Evolutionary conservation across 345 rosid genomes (phyloP).

Genomic region (Linum tenue): DNA sequence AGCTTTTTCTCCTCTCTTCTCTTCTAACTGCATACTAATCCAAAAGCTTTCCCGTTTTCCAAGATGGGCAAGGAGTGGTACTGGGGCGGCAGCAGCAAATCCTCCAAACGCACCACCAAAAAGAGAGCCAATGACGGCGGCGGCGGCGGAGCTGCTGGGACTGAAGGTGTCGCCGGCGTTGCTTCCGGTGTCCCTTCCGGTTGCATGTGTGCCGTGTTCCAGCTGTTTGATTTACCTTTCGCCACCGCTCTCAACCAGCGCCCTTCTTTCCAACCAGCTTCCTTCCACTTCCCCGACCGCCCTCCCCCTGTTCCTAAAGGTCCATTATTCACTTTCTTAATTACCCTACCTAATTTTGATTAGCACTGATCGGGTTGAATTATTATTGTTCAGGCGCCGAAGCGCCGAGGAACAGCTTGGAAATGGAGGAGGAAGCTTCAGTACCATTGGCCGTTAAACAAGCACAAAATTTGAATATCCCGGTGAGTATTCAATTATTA

Average conservation of each 20-base stretch:
- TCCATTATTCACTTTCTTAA: constrained; percentile 9
- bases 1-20: constrained; percentile 29
- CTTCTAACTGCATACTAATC: constrained; percentile 22
- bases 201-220: constrained; percentile 74
- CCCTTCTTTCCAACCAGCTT: constrained; percentile 26
- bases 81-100: constrained; percentile 31
- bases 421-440: background rate
- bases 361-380: background rate
- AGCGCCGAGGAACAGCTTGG: constrained; percentile 9
- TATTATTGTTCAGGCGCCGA: background rate
- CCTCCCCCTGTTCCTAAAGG: background rate
- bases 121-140: constrained; percentile 11
- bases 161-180: background rate
- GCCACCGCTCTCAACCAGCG: constrained; percentile 24
- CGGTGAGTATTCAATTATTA: background rate
- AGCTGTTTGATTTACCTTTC: constrained; percentile 59
- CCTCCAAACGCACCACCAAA: constrained; percentile 24
- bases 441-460: background rate
- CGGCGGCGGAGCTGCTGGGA: background rate
- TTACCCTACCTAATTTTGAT: constrained; percentile 9
- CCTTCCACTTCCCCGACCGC: constrained; percentile 1
- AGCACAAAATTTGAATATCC: background rate
- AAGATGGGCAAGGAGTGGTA: constrained; percentile 53
- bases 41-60: constrained; percentile 12
- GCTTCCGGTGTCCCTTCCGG: constrained; percentile 33